These are phyloP conservation scores for Sporobolus alterniflorus DNA, from an alignment of 202 grass and related monocot species.

Conservation along the genomic window DNA sequence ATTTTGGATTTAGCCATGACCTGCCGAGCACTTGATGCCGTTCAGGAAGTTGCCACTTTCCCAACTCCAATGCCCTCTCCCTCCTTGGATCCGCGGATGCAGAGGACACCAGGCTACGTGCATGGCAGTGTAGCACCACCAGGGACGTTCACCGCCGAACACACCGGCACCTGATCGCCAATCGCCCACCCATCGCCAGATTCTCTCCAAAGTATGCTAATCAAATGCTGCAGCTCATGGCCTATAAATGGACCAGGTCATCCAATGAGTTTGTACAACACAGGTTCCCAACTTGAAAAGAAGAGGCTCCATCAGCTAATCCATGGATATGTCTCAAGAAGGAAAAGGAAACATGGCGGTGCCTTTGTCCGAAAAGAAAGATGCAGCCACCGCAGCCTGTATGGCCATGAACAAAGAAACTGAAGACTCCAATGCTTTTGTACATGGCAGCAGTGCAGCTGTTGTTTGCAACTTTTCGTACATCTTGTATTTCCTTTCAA, in stretches of 20 bases:
- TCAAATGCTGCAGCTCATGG: neutral
- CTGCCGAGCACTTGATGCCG: too few species aligned
- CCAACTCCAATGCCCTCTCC: too few species aligned
- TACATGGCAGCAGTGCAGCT: neutral
- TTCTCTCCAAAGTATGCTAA: neutral
- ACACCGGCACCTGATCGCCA: too few species aligned
- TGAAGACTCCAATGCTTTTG: neutral
- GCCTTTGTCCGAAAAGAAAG: neutral
- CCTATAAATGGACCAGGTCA: neutral
- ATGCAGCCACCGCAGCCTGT: neutral
- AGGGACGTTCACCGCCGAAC: too few species aligned
- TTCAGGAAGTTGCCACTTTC: too few species aligned
- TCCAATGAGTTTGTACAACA: neutral
- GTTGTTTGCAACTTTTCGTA: neutral
- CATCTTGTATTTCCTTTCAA: too few species aligned
- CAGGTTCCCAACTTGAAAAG: neutral
- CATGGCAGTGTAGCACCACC: too few species aligned
- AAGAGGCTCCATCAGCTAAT: too few species aligned
- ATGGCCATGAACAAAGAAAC: neutral
- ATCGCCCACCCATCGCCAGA: too few species aligned
- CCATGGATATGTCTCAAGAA: constrained; percentile 2
- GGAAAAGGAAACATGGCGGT: neutral
- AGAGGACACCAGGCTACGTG: too few species aligned
- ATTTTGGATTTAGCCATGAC: too few species aligned
- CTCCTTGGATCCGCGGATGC: too few species aligned